Percentiles rank a stretch among this genome's conserved stretches.
Evolutionary conservation across 768 basidiomycete species (phyloP).

Genomic region (Xanthoconium purpureum): DNA sequence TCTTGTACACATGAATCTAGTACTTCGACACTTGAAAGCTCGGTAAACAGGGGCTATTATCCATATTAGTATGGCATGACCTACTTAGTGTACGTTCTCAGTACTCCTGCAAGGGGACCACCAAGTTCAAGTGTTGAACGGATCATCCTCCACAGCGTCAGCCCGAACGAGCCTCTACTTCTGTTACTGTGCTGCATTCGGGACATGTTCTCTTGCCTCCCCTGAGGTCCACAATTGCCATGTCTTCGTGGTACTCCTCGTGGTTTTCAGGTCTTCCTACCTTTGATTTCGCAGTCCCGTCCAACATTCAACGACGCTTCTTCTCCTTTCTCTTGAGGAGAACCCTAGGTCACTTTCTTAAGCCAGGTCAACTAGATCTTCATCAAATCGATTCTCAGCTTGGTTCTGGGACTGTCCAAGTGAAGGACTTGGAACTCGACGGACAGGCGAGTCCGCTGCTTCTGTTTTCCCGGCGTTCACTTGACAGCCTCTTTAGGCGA

Average conservation of each 20-base stretch:
- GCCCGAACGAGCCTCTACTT: neutral
- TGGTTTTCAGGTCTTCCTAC: conserved; percentile 53
- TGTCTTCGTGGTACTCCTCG: conserved; percentile 60
- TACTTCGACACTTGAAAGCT: too few relatives aligned
- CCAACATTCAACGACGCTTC: conserved; percentile 81
- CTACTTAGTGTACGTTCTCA: neutral
- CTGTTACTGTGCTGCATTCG: neutral
- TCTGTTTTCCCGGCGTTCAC: conserved; percentile 7
- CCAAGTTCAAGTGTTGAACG: neutral
- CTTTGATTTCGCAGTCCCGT: conserved; percentile 63
- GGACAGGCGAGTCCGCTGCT: conserved; percentile 52
- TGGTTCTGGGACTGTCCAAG: conserved; percentile 84
- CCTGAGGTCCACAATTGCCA: conserved; percentile 22
- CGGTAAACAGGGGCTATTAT: conserved; percentile 18
- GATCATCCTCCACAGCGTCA: conserved; percentile 4
- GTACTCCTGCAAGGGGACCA: too few relatives aligned
- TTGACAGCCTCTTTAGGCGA: conserved; percentile 51
- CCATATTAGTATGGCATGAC: conserved; percentile 17
- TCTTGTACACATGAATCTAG: neutral
- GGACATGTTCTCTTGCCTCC: conserved; percentile 16
- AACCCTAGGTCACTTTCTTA: conserved; percentile 79
- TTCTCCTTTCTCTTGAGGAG: conserved; percentile 85
- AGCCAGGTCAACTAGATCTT: conserved; percentile 84
- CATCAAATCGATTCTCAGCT: conserved; percentile 90
- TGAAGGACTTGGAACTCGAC: conserved; percentile 80